Evolutionary conservation across 2,329 filamentous ascomycete genomes (phyloP).

Genomic region (Monosporascus sp.): DNA sequence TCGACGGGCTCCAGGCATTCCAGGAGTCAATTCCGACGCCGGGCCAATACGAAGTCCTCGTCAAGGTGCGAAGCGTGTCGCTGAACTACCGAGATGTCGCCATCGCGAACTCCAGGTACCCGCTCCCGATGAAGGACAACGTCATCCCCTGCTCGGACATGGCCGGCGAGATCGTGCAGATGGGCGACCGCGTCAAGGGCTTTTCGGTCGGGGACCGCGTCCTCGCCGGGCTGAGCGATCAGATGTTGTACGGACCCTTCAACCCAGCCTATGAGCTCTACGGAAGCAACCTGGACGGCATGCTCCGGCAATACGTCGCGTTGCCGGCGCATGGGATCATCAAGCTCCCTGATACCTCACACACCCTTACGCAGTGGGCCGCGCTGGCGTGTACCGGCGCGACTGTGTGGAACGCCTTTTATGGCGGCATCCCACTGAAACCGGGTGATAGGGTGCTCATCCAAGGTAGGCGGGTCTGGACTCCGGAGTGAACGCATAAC

Average conservation of each 20-base stretch:
- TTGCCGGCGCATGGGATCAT: slow-evolving; percentile 34
- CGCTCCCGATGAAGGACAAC: slow-evolving; percentile 24
- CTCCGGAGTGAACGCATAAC: neutral
- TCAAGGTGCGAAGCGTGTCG: slow-evolving; percentile 23
- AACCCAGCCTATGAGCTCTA: slow-evolving; percentile 15
- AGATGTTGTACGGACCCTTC: slow-evolving; percentile 20
- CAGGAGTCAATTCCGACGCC: slow-evolving; percentile 20
- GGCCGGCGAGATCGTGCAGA: slow-evolving; percentile 27
- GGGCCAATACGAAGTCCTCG: slow-evolving; percentile 21
- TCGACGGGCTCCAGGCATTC: slow-evolving; percentile 16
- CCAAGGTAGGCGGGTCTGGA: slow-evolving; percentile 18
- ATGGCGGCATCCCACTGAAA: slow-evolving; percentile 32
- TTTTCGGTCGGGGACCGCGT: slow-evolving; percentile 28
- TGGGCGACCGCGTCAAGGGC: slow-evolving; percentile 14
- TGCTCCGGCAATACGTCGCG: slow-evolving; percentile 35
- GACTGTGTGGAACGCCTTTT: slow-evolving; percentile 44
- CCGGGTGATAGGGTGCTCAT: slow-evolving; percentile 34
- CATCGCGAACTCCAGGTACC: slow-evolving; percentile 25
- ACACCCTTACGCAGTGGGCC: slow-evolving; percentile 29
- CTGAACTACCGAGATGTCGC: slow-evolving; percentile 30
- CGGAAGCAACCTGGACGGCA: slow-evolving; percentile 30
- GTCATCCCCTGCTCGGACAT: slow-evolving; percentile 31
- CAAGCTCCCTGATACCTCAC: slow-evolving; percentile 30
- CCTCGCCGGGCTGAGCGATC: slow-evolving; percentile 17
- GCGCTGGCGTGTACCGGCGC: slow-evolving; percentile 36